Evolutionary conservation across 805 yeast species (phyloP), one percentile per base, ranked within the genome.

Genomic region (Cephaloascus albidus): DNA sequence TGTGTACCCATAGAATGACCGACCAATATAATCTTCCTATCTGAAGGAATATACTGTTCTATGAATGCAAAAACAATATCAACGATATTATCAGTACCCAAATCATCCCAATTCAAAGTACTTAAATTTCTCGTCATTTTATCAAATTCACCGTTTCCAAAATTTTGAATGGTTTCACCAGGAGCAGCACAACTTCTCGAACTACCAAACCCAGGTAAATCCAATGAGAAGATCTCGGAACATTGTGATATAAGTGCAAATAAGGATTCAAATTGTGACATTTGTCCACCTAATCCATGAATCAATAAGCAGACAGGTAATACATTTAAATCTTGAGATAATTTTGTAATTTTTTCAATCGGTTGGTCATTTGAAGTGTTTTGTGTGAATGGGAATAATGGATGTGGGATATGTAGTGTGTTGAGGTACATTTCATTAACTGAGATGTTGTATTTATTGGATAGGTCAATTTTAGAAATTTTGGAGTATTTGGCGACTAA

Each of bases 1-100:
- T 70, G 74, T 4, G 85, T 69, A 3, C 90, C 94, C 78, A 80
- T 78, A 2, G 89, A 81, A 58, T 82, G 93, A 15, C 87, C 89
- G 4, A 81, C 55, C 19, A 81, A 48, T 2, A 76, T 60, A 16
- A 73, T 47, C 36, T 56, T 65, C 44, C 76, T 65, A 23, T 60
- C 48, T 1, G 40, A 36, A 0, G 76, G 72, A 16, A 72, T 60
- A 36, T 58, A 55, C 43, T 58, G 62, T 26, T 40, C 41, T 8
- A 74, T 46, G 32, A 66, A 63, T 38, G 60, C 65, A 35, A 49
- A 50, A 10, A 75, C 37, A 12, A 72, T 50, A 18, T 54, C 60
- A 18, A 60, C 72, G 10, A 75, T 61, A 41, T 53, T 60, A 16
- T 64, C 70, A 3, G 71, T 63, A 18, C 45, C 39, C 44, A 64